phyloP scores from a whole-genome alignment of 768 basidiomycete species.

The Sarcomyxa edulis region DNA sequence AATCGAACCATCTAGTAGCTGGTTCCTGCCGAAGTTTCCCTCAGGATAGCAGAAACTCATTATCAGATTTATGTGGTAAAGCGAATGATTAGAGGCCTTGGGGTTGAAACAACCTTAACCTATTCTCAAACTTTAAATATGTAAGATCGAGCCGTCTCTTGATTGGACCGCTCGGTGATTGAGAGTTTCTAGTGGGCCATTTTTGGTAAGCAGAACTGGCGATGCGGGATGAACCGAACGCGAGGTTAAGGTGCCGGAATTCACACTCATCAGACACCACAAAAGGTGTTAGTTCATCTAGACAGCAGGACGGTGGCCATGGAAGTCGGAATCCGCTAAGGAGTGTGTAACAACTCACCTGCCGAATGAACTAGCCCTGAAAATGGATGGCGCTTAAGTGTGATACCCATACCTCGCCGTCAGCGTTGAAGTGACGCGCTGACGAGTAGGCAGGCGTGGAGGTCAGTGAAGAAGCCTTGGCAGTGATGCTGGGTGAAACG shows the following conservation, averaged over 20 bases:
- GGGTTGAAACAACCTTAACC: constrained; percentile 87
- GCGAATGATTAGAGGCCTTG: constrained; percentile 92
- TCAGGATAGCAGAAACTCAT: constrained; percentile 51
- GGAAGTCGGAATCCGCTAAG: constrained; percentile 84
- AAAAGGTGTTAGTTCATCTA: constrained; percentile 84
- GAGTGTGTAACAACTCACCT: constrained; percentile 88
- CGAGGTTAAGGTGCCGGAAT: constrained; percentile 76
- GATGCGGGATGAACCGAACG: constrained; percentile 68
- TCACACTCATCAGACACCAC: constrained; percentile 82
- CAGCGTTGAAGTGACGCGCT: constrained; percentile 64
- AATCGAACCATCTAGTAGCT: constrained; percentile 94
- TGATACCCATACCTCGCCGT: constrained; percentile 82
- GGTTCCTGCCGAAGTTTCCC: constrained; percentile 91
- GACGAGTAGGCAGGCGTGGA: constrained; percentile 77
- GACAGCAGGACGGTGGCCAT: constrained; percentile 87
- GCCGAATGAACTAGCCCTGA: constrained; percentile 89
- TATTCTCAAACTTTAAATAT: constrained; percentile 80
- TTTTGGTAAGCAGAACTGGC: constrained; percentile 71
- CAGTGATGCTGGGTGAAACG: constrained; percentile 68
- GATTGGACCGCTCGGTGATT: constrained; percentile 77
- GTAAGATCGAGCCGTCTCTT: constrained; percentile 83
- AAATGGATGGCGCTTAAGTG: constrained; percentile 89
- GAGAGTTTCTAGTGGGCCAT: constrained; percentile 80
- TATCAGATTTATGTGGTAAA: constrained; percentile 65
- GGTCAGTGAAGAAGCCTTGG: constrained; percentile 74